Conservation (phyloP, 2,329 filamentous ascomycete species). For the Akanthomyces dipterigenus region DNA sequence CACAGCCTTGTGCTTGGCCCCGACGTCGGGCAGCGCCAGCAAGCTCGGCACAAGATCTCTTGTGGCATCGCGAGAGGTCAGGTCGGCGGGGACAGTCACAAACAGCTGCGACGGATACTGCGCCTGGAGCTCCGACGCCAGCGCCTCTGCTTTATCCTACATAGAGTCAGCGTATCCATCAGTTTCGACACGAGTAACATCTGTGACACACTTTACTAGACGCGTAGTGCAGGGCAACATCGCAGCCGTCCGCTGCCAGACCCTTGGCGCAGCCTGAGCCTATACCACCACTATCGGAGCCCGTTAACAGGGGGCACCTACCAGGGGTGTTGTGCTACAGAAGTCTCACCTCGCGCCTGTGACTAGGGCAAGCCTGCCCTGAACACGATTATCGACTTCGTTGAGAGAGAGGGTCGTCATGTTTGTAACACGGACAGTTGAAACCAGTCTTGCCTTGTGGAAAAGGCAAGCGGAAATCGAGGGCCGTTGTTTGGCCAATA, state of each 20-base stretch:
- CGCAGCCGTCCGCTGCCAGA: conserved; percentile 29
- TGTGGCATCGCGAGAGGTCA: conserved; percentile 21
- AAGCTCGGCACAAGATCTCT: conserved; percentile 19
- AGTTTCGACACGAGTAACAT: background rate
- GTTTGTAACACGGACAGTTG: background rate
- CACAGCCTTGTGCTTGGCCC: conserved; percentile 21
- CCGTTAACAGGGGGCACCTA: background rate
- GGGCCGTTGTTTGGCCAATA: background rate
- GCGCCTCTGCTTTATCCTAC: conserved; percentile 24
- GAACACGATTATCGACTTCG: conserved; percentile 8
- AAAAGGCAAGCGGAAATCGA: background rate
- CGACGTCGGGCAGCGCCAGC: conserved; percentile 14
- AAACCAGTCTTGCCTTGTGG: background rate
- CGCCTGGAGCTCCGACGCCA: conserved; percentile 21
- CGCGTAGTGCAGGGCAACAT: conserved; percentile 28
- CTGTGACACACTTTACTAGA: conserved; percentile 23
- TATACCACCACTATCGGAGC: conserved; percentile 26
- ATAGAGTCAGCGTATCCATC: background rate
- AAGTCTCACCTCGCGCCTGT: conserved; percentile 25
- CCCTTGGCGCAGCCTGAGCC: conserved; percentile 26
- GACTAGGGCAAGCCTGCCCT: conserved; percentile 26
- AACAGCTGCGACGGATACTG: conserved; percentile 24
- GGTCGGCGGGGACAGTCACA: conserved; percentile 21
- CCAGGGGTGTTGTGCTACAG: background rate
- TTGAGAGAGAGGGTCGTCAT: conserved; percentile 10